Base-by-base conservation (phyloP, 2,329 filamentous ascomycete species). In the Tolypocladium inflatum region DNA sequence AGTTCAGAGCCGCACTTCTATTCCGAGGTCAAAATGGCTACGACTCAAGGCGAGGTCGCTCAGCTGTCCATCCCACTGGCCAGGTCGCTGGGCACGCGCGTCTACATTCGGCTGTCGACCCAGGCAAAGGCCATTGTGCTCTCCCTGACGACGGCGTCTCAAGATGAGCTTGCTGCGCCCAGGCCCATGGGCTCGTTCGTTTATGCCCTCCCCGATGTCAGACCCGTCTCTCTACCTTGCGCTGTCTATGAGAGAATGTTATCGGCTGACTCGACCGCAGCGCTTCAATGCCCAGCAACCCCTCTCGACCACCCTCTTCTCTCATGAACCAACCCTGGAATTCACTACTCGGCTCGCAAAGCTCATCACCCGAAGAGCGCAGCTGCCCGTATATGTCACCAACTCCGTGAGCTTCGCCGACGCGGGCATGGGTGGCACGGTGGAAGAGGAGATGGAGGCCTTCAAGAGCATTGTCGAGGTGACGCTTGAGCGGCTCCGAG, bases 371-470 rank as follows among this genome's bases (percentile, higher is more conserved):
- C 83, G 85, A 57, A 87, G 84, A 64, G 82, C 86, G 35, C 77
- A 80, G 38, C 82, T 85, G 61, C 91, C 91, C 0, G 86, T 90
- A n/a, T 97, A 97, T 70, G 90, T 97, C 21, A 90, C 90, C 26
- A 95, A 90, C 69, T 96, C 91, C 39, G 85, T 95, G 66, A 90
- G 87, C 63, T 85, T 97, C 62, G 82, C 83, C 17, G 84, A 80
- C 66, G 81, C 86, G 7, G 88, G 87, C 2, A 82, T 91, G 66
- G 91, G 91, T 11, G 88, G 91, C 23, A 89, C 85, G 0, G 84
- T 93, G 8, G 92, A 97, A 69, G 94, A 97, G 77, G 93, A 97
- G 75, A 92, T 97, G 85, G 91, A 93, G 68, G 90, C 88, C 0
- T 87, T 97, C 65, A 85, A 83, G 66, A 82, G 81, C 62, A 84